Percentiles rank a stretch among this genome's conserved stretches.
These are phyloP conservation scores for Comarum palustre DNA, from an alignment of 306 rosid species.

Conservation along the genomic window DNA sequence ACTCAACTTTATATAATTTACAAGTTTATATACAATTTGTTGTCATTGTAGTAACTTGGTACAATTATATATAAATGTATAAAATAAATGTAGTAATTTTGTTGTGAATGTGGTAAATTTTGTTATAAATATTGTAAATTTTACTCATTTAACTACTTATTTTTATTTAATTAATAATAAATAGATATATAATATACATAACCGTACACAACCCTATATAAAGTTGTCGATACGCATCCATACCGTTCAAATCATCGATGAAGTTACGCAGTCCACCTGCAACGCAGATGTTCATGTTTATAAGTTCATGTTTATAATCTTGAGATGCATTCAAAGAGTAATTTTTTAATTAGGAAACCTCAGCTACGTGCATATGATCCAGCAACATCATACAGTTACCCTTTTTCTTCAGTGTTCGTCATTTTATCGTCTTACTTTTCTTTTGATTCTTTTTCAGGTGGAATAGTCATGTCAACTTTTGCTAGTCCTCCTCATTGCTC, in stretches of 20 bases:
- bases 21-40: too few relatives aligned
- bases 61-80: too few relatives aligned
- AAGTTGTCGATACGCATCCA: too few relatives aligned
- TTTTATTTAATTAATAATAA: too few relatives aligned
- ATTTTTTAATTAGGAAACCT: not conserved
- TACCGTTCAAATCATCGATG: not conserved
- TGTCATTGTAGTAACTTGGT: too few relatives aligned
- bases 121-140: too few relatives aligned
- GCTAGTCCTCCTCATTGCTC: not conserved
- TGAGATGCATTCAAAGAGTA: not conserved
- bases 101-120: too few relatives aligned
- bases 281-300: not conserved
- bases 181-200: too few relatives aligned
- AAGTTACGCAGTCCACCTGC: not conserved
- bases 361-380: not conserved
- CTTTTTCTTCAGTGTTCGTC: not conserved
- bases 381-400: not conserved
- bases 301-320: not conserved
- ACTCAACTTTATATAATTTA: too few relatives aligned
- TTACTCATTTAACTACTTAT: too few relatives aligned
- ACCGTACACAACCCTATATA: too few relatives aligned
- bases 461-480: not conserved
- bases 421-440: not conserved
- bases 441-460: not conserved
- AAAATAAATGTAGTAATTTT: too few relatives aligned